Evolutionary conservation across 2,329 filamentous ascomycete genomes (phyloP), one percentile per base, ranked within the genome.

Genomic region (Claviceps pusilla): DNA sequence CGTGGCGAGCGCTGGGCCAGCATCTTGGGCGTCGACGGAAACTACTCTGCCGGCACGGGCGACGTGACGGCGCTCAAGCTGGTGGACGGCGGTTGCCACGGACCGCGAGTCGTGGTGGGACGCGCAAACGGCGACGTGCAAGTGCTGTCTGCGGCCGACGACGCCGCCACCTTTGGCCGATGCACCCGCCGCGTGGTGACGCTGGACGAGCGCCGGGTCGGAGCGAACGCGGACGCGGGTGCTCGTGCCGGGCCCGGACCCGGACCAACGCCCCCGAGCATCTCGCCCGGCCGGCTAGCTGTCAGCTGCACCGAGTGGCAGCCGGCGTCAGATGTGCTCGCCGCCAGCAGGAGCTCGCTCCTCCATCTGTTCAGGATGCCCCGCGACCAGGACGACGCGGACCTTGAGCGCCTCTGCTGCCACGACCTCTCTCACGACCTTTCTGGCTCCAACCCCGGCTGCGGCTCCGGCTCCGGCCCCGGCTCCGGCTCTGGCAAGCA

Each of bases 61-160:
- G 77, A 80, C 53, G 69, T 77, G 6, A 77, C 71, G 1, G 68
- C 73, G 3, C 59, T 80, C 1, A 68, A 69, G 0, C 28, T 14
- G n/a, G n/a, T 28, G 48, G 29, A 37, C 31, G 35, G 35, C 10
- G 35, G 33, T 10, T n/a, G 55, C 4, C 16, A 7, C 7, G 14
- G 19, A 16, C 59, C 69, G 16, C 65, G 69, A 2, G 59, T 77
- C 1, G 59, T 78, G 2, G 70, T 74, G 0, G 77, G 76, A 4
- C 68, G 77, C 39, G 74, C 76, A 0, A 76, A 73, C 57, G 77
- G 77, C 1, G 65, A 74, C 19, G 60, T 80, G 5, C 65, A 71
- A 7, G 60, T 79, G 2, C 57, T 76, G 7, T 73, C 72, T 3
- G 67, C 67, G 7, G 3, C 24, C 24, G 24, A 24, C 24, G 24